Evolutionary conservation across 2,329 filamentous ascomycete genomes (phyloP), one percentile per base, ranked within the genome.

Genomic region (Curvularia sp.): DNA sequence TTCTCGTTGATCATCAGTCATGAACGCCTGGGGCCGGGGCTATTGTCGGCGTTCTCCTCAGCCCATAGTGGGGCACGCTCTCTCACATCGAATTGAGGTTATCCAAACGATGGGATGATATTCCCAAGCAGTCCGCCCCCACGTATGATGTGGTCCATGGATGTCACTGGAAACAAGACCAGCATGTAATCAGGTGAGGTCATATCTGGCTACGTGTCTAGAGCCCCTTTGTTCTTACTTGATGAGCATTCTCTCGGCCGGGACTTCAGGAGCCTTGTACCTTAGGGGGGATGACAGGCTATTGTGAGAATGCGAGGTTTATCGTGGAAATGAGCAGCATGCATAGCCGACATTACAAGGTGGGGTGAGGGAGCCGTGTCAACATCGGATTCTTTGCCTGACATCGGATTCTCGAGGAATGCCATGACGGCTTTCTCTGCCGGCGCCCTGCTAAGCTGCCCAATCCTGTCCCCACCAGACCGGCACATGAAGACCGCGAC

Each of bases 401-500:
- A 50, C 51, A 60, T 60, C 43, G 58, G 38, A 53, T 60, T 60
- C 49, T 60, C 5, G 12, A 27, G 9, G 43, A 60, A 60, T 60
- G 49, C 58, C 54, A 60, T 60, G 39, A 49, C 41, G 54, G 49
- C 36, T 30, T 32, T 32, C 28, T 25, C 12, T 51, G 47, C 56
- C 47, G 41, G 53, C 34, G 39, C 18, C 45, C n/a, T 41, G 38
- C 45, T 30, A 23, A 18, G 27, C 41, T 48, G 47, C 39, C 43
- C 55, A 41, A 55, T 23, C 38, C 34, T 46, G 42, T 8, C 28
- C 45, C 48, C 18, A 46, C 53, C 43, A 43, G n/a, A 13, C 23
- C 57, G 32, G 41, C 41, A 52, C 25, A 18, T 52, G 47, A 23
- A 52, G 32, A 34, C 32, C 38, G 54, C 32, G 45, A 19, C 21